A percentile compares a stretch with the other conserved stretches of the same genome.
Evolutionary conservation across 306 rosid genomes (phyloP).

Genomic region (Lupinus albus): DNA sequence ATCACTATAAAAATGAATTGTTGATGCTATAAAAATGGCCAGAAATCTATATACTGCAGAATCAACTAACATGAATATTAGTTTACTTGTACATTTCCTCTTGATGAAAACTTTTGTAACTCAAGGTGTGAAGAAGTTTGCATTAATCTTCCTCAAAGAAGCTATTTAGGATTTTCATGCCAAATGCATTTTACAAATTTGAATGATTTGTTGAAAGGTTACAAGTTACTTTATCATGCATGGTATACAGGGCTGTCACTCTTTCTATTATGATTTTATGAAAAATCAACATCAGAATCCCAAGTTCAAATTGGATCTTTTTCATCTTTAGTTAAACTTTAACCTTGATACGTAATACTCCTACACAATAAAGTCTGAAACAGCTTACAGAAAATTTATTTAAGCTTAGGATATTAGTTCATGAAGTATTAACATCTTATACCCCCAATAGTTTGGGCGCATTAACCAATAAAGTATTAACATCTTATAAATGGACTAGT

Average conservation of each 20-base stretch:
- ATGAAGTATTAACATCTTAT: too few relatives aligned
- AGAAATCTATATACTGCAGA: conserved; percentile 45
- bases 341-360: too few relatives aligned
- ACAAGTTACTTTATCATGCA: conserved; percentile 5
- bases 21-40: conserved; percentile 55
- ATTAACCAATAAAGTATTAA: too few relatives aligned
- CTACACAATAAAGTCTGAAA: too few relatives aligned
- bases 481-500: too few relatives aligned
- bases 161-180: not conserved
- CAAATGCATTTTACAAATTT: not conserved
- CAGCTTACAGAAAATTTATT: too few relatives aligned
- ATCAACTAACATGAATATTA: conserved; percentile 54
- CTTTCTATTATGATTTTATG: not conserved
- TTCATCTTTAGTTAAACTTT: too few relatives aligned
- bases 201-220: conserved; percentile 20
- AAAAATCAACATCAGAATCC: not conserved
- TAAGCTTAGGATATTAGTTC: too few relatives aligned
- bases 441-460: too few relatives aligned
- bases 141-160: not conserved
- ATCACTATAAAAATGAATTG: conserved; percentile 66
- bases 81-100: not conserved
- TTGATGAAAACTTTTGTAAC: conserved; percentile 3
- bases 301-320: not conserved
- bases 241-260: not conserved
- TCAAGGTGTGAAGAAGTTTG: conserved; percentile 19